Evolutionary conservation across 2,329 filamentous ascomycete species (phyloP).

Genomic region (Capronia americana): DNA sequence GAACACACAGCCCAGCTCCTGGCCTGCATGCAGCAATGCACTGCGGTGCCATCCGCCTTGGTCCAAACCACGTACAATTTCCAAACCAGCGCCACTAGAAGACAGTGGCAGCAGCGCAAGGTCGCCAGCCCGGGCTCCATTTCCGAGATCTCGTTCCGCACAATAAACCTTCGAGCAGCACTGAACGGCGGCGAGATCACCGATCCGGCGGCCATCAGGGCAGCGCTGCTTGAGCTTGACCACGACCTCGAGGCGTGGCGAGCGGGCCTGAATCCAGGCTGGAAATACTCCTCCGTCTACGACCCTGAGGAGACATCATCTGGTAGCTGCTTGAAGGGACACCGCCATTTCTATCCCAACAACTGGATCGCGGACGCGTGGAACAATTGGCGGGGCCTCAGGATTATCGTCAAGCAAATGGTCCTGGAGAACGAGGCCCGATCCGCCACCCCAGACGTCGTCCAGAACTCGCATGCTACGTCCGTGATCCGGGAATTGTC

Average conservation of each 20-base stretch:
- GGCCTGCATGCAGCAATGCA: slow-evolving; percentile 22
- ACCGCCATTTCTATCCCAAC: slow-evolving; percentile 18
- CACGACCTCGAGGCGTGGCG: slow-evolving; percentile 21
- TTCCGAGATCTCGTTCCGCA: slow-evolving; percentile 23
- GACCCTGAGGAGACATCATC: neutral
- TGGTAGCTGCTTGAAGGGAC: slow-evolving; percentile 5
- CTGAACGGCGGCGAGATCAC: slow-evolving; percentile 7
- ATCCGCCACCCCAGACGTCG: neutral
- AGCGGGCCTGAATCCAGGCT: slow-evolving; percentile 12
- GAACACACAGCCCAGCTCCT: slow-evolving; percentile 13
- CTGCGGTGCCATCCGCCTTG: slow-evolving; percentile 17
- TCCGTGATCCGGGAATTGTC: slow-evolving; percentile 14
- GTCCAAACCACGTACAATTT: slow-evolving; percentile 18
- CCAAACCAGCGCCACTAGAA: slow-evolving; percentile 17
- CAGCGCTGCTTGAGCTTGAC: slow-evolving; percentile 26
- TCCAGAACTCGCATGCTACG: neutral
- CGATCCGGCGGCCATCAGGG: slow-evolving; percentile 5
- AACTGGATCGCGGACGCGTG: slow-evolving; percentile 29
- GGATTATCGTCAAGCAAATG: slow-evolving; percentile 22
- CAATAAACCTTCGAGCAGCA: slow-evolving; percentile 22
- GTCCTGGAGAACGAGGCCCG: slow-evolving; percentile 10
- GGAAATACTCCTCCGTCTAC: slow-evolving; percentile 14
- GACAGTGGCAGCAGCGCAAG: slow-evolving; percentile 16
- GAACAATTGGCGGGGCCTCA: slow-evolving; percentile 27
- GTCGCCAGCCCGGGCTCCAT: slow-evolving; percentile 25